phyloP scores from a whole-genome alignment of 129 eudicot genomes.

The Deinandra increscens region DNA sequence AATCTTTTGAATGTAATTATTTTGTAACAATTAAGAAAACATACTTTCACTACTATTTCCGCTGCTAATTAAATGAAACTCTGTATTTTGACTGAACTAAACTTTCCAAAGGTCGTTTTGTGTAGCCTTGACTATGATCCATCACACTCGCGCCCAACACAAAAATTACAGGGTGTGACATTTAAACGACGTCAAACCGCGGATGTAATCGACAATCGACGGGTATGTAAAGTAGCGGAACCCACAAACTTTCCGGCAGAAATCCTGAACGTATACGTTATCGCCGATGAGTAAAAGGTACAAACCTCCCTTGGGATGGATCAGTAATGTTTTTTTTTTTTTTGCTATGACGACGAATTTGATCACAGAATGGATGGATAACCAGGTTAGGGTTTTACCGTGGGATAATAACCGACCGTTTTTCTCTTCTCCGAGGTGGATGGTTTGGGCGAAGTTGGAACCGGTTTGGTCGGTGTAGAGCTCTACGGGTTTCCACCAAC shows the following conservation, averaged over 20 bases:
- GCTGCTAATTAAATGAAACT: no score
- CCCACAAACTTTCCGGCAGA: slow-evolving; percentile 75
- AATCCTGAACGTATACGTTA: slow-evolving; percentile 78
- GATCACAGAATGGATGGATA: slow-evolving; percentile 70
- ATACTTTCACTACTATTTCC: no score
- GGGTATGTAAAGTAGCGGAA: slow-evolving; percentile 88
- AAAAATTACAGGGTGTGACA: no score
- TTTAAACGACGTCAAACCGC: slow-evolving; percentile 64
- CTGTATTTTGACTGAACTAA: no score
- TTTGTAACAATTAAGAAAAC: no score
- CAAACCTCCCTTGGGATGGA: slow-evolving; percentile 63
- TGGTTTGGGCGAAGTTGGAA: slow-evolving; percentile 52
- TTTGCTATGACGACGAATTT: slow-evolving; percentile 61
- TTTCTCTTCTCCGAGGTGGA: slow-evolving; percentile 60
- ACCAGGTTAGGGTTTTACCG: slow-evolving; percentile 69
- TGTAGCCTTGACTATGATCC: no score
- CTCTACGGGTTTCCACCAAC: slow-evolving; percentile 88
- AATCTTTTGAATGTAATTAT: no score
- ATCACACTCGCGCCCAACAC: no score
- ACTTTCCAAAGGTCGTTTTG: no score
- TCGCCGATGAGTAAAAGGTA: slow-evolving; percentile 69
- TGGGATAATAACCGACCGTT: slow-evolving; percentile 74
- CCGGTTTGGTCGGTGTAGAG: slow-evolving; percentile 87
- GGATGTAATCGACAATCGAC: slow-evolving; percentile 67
- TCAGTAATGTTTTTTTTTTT: slow-evolving; percentile 70